Evolutionary conservation across 2,329 filamentous ascomycete species (phyloP), one percentile per base, ranked within the genome.

Genomic region (Fragosphaeria purpurea): DNA sequence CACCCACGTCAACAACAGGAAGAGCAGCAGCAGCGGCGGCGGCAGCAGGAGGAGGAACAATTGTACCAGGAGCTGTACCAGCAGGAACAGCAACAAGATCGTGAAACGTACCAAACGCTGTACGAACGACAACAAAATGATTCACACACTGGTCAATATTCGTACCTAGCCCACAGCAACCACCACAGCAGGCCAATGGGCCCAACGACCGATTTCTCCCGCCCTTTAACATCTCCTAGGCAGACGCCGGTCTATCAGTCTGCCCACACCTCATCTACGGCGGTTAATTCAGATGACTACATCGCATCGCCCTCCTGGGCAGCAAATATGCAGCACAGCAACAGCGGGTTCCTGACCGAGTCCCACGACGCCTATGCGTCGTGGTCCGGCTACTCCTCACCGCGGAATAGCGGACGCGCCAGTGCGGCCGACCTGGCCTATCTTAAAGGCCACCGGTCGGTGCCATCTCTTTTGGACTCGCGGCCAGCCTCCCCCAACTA

Each of bases 361-460:
- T 53, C 50, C 2, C 53, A 54, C 33, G 41, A 51, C 38, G 32
- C 44, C 5, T 55, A 42, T 31, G 55, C 42, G 30, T 56, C 52
- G 12, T 48, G 48, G 33, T 56, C 55, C 33, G 55, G 50, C 37
- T 38, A 34, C 31, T 51, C 55, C 5, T 53, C 55, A n/a, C 55
- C 50, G 12, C 48, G 55, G n/a, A 53, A 56, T 48, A 56, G 55
- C 35, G 55, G 53, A 34, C 53, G 48, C 7, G 53, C 51, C 12
- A 53, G 51, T 31, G 52, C 51, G 11, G 43, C 50, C 10, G 53
- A 56, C n/a, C 37, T 56, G n/a, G 49, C 51, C 22, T 56, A 52
- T 13, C 50, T 55, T 11, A 52, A 55, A 46, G 52, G 50, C 2
- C 48, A 54, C 41, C 51, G 50, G 5, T 46, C 50, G 1, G 46